These are phyloP conservation scores for Camelina hispida DNA, from an alignment of 345 rosid genomes.

Conservation along the genomic window DNA sequence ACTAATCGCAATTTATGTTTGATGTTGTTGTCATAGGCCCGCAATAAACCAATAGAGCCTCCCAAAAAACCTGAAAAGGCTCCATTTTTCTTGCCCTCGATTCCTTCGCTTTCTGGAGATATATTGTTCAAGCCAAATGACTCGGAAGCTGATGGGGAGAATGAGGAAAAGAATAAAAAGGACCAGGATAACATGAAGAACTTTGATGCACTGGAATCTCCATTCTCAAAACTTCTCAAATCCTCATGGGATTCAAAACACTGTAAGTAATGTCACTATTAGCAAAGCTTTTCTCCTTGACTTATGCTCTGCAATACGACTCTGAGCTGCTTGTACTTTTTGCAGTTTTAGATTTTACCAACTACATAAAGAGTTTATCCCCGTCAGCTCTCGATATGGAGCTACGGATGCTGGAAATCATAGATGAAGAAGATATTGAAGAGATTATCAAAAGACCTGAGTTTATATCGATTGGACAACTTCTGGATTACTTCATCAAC, in stretches of 20 bases:
- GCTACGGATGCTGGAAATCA: conserved; percentile 88
- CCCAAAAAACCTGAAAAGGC: conserved; percentile 89
- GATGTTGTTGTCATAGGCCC: conserved; percentile 53
- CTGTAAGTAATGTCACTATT: conserved; percentile 57
- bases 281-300: neutral
- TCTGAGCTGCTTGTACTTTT: neutral
- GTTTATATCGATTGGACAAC: conserved; percentile 64
- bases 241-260: conserved; percentile 58
- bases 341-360: conserved; percentile 76
- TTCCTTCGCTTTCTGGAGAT: conserved; percentile 89
- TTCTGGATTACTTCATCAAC: conserved; percentile 76
- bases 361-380: conserved; percentile 82
- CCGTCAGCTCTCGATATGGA: conserved; percentile 90
- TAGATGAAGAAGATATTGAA: conserved; percentile 70
- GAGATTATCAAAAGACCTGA: conserved; percentile 69
- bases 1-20: conserved; percentile 1
- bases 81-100: conserved; percentile 90
- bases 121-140: conserved; percentile 72
- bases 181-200: conserved; percentile 43
- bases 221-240: conserved; percentile 66
- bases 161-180: conserved; percentile 44
- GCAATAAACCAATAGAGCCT: conserved; percentile 94
- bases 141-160: conserved; percentile 46
- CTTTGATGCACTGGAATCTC: conserved; percentile 47
- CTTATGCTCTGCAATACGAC: too few relatives aligned